Evolutionary conservation across 768 basidiomycete genomes (phyloP).

Genomic region (Suillus ampliporus): DNA sequence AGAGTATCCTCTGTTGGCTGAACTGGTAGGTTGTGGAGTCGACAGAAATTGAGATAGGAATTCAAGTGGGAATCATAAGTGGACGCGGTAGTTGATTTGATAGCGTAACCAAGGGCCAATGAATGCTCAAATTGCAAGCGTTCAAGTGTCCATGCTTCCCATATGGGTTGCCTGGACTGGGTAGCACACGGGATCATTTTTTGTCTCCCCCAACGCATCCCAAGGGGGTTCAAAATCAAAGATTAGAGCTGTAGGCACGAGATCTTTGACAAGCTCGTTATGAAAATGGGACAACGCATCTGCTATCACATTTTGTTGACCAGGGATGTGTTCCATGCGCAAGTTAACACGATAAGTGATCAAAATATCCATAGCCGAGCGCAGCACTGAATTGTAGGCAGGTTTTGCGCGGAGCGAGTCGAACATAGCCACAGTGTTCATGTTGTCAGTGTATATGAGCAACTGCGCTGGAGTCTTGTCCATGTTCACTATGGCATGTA

Average conservation of each 20-base stretch:
- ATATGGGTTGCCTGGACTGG: conserved; percentile 8
- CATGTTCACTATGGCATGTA: not conserved
- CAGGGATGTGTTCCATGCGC: conserved; percentile 29
- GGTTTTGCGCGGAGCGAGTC: conserved; percentile 21
- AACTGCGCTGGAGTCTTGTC: conserved; percentile 9
- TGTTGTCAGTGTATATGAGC: conserved; percentile 34
- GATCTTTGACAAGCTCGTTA: not conserved
- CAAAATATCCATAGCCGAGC: conserved; percentile 21
- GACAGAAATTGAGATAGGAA: conserved; percentile 44
- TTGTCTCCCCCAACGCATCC: conserved; percentile 30
- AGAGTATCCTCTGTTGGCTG: conserved; percentile 46
- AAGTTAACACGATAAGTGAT: conserved; percentile 22
- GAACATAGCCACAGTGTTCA: conserved; percentile 40
- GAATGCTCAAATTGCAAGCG: conserved; percentile 27
- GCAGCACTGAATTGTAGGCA: conserved; percentile 27
- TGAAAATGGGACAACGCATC: conserved; percentile 16
- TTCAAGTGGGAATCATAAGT: conserved; percentile 42
- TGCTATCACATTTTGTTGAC: conserved; percentile 29
- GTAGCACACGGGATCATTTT: not conserved
- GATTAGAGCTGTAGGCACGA: not conserved
- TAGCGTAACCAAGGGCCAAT: conserved; percentile 37
- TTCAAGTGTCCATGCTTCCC: conserved; percentile 38
- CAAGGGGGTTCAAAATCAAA: conserved; percentile 27
- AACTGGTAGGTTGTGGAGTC: conserved; percentile 36
- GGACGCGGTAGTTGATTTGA: conserved; percentile 21